A percentile compares a stretch with the other conserved stretches of the same genome.
Evolutionary conservation across 2,329 filamentous ascomycete species (phyloP).

Genomic region (Epichloe sylvatica): DNA sequence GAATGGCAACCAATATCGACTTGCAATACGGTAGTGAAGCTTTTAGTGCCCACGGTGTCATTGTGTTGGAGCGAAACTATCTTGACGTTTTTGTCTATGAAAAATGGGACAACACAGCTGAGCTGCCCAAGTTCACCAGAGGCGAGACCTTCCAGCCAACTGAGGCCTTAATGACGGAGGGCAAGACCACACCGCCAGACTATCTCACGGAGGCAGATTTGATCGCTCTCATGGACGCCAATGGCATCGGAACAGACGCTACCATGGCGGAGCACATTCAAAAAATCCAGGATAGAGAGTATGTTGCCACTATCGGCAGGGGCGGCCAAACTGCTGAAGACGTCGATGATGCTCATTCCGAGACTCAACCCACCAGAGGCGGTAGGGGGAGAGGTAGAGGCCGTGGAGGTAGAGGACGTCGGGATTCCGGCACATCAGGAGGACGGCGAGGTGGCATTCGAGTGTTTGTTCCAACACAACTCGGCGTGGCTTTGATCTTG

Average conservation of each 20-base stretch:
- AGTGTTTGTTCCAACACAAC: conserved; percentile 83
- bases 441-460: conserved; percentile 42
- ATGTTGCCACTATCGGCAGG: conserved; percentile 53
- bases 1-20: conserved; percentile 71
- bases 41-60: conserved; percentile 71
- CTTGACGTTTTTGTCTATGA: conserved; percentile 94
- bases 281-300: conserved; percentile 83
- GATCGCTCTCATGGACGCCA: conserved; percentile 94
- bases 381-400: conserved; percentile 37
- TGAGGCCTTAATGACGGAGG: conserved; percentile 78
- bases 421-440: conserved; percentile 29
- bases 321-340: conserved; percentile 24
- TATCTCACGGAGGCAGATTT: conserved; percentile 93
- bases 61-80: conserved; percentile 80
- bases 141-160: conserved; percentile 78
- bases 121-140: conserved; percentile 63
- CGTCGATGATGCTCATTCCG: conserved; percentile 21
- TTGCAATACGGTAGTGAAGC: conserved; percentile 70
- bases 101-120: conserved; percentile 79
- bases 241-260: conserved; percentile 94
- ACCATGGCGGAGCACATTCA: conserved; percentile 98
- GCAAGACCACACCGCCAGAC: conserved; percentile 71
- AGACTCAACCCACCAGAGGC: conserved; percentile 18
- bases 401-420: conserved; percentile 24
- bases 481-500: conserved; percentile 83